Percentiles rank a stretch among this genome's conserved stretches.
Conservation (phyloP, 1,284 basidiomycete species). For the Ustilago bromivora region DNA sequence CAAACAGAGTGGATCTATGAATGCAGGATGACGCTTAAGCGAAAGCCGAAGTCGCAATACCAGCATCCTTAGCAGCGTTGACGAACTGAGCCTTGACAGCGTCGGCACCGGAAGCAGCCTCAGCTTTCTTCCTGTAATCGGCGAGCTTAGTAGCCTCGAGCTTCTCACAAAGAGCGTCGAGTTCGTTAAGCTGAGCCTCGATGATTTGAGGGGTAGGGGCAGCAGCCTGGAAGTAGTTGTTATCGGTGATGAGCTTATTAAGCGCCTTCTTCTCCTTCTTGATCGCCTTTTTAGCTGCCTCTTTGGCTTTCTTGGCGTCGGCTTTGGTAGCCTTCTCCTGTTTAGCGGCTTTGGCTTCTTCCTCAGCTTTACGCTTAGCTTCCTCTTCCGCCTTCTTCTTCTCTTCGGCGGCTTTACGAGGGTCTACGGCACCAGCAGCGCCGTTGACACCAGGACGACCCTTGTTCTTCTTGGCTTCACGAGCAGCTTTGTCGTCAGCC, state of each 20-base stretch:
- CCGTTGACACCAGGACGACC: slow-evolving; percentile 70
- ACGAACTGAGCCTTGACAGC: slow-evolving; percentile 71
- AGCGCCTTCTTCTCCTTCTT: slow-evolving; percentile 69
- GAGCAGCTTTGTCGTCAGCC: slow-evolving; percentile 92
- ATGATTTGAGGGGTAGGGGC: slow-evolving; percentile 72
- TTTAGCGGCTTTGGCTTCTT: slow-evolving; percentile 75
- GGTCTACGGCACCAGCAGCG: slow-evolving; percentile 59
- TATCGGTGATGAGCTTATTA: slow-evolving; percentile 72
- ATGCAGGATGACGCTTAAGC: slow-evolving; percentile 27
- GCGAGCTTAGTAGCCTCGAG: slow-evolving; percentile 73
- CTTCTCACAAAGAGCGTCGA: slow-evolving; percentile 73
- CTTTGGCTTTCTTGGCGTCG: slow-evolving; percentile 94
- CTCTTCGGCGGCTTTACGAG: slow-evolving; percentile 61
- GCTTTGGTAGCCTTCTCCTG: slow-evolving; percentile 75
- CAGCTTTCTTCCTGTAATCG: slow-evolving; percentile 73
- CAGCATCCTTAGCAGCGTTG: slow-evolving; percentile 71
- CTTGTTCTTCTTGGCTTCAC: slow-evolving; percentile 89
- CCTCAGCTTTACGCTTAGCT: slow-evolving; percentile 78
- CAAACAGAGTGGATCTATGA: slow-evolving; percentile 6
- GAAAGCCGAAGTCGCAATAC: slow-evolving; percentile 61
- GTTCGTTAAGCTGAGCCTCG: slow-evolving; percentile 74
- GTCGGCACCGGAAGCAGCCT: slow-evolving; percentile 62
- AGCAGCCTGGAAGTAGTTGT: slow-evolving; percentile 75
- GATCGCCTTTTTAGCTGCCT: slow-evolving; percentile 72
- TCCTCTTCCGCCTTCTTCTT: slow-evolving; percentile 77